Evolutionary conservation across 495 filamentous ascomycete species (phyloP), one percentile per base, ranked within the genome.

Genomic region (Penicillium ucsense): DNA sequence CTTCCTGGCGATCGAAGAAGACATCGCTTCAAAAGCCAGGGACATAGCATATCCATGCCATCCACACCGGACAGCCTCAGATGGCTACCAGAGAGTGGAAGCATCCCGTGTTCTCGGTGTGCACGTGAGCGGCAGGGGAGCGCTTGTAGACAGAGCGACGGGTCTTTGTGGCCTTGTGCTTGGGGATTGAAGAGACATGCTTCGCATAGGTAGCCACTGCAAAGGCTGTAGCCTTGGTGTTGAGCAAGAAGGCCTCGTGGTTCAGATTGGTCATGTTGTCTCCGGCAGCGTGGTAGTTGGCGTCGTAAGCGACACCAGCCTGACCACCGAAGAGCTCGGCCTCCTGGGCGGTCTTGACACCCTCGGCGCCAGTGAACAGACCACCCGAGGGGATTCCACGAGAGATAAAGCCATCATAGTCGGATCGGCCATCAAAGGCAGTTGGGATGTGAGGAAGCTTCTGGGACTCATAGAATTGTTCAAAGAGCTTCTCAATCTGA

Each of bases 351-450:
- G 82, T 86, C 71, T 84, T 88, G 56, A 77, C 39, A 5, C 62
- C 74, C 56, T 87, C 84, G 7, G 85, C 83, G 28, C 83, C 84
- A 12, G 83, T 84, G 62, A 83, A 83, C 27, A 85, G 58, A 4
- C 84, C 85, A 37, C 83, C 83, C 7, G 68, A 67, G 0, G 84
- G 76, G 38, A 87, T 78, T 35, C 80, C 79, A 10, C 63, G 71
- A 30, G 78, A 74, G 33, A 83, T 72, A 61, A 88, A 88, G 0
- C 83, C 75, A 10, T 71, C 75, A 57, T 88, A 86, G 63, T 88
- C 84, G 42, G 75, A 81, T 33, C 83, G 79, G 20, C 80, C 83
- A 56, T 72, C 64, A 50, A 87, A 86, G 2, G 57, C 72, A 20
- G 79, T 77, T 0, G 78, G 65, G 4, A 73, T 68, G 35, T 59